Base-by-base conservation (phyloP, 768 basidiomycete genomes). In the Leucosporidium scottii region DNA sequence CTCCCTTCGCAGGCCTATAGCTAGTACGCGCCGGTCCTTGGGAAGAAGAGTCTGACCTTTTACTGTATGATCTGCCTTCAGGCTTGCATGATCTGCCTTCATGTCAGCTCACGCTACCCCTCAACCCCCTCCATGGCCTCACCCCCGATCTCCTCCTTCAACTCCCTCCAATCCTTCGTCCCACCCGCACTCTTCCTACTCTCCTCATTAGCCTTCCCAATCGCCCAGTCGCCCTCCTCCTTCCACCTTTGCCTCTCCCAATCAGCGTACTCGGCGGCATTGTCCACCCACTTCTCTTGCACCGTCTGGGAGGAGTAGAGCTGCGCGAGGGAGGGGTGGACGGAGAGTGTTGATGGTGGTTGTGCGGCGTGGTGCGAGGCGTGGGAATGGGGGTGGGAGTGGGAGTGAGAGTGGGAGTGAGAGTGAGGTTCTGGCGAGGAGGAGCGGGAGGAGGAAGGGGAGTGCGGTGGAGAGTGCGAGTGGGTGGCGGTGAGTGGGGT, bases 331-430 rank as follows among this genome's bases (percentile, higher is more conserved):
- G 56, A 25, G 21, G 56, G n/a, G 6, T 17, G 39, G 62, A 36
- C 49, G 4, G 60, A 36, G 1, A 30, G 27, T 18, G 50, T 28
- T 27, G 60, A 36, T 0, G 25, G 27, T 18, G 50, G 20, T 20
- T 50, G 84, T 80, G 71, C 85, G 84, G 21, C 60, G 91, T 3
- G 88, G 85, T 59, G 66, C 21, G 62, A 64, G 50, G 72, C 64
- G 69, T 67, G 68, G 13, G 53, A 70, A 66, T 66, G 64, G 25
- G 65, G 71, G 54, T 73, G 18, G 80, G 77, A 20, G 54, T 73
- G 18, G 80, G 77, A 20, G 60, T 59, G 54, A 9, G 50, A 18
- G 47, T 53, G 48, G 18, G 31, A 6, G 62, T 34, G 36, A 3
- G 65, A 8, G 10, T 59, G 36, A 3, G 65, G 4, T 4, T 59